phyloP scores from a whole-genome alignment of 2,329 filamentous ascomycete species.

The Ceratocystis destructans region DNA sequence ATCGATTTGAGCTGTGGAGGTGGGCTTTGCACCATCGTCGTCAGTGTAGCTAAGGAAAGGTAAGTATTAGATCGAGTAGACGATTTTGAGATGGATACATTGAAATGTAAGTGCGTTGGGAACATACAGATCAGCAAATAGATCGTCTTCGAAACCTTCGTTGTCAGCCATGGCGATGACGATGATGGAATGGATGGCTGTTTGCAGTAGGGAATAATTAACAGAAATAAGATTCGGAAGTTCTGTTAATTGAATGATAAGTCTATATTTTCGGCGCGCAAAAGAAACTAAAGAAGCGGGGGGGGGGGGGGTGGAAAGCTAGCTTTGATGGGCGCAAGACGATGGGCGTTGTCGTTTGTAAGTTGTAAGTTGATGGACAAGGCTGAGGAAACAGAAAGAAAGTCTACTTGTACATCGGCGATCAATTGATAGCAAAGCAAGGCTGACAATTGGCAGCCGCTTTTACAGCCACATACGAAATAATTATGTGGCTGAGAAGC shows the following conservation, averaged over 20 bases:
- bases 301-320: neutral
- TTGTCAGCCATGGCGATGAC: conserved; percentile 52
- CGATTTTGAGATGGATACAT: neutral
- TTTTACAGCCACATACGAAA: too few species aligned
- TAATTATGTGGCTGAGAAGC: too few species aligned
- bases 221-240: neutral
- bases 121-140: conserved; percentile 84
- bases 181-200: neutral
- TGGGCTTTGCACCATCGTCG: conserved; percentile 19
- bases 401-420: neutral
- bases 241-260: too few species aligned
- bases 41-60: conserved; percentile 19
- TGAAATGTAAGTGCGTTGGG: neutral
- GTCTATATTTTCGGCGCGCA: too few species aligned
- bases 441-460: neutral
- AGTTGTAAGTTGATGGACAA: neutral
- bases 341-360: neutral
- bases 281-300: too few species aligned
- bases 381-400: neutral
- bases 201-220: neutral
- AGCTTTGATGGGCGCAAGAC: neutral
- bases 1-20: conserved; percentile 20
- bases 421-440: neutral
- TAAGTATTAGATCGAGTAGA: neutral
- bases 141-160: conserved; percentile 80